Evolutionary conservation across 345 rosid genomes (phyloP).

Genomic region (Gossypioides kirkii): DNA sequence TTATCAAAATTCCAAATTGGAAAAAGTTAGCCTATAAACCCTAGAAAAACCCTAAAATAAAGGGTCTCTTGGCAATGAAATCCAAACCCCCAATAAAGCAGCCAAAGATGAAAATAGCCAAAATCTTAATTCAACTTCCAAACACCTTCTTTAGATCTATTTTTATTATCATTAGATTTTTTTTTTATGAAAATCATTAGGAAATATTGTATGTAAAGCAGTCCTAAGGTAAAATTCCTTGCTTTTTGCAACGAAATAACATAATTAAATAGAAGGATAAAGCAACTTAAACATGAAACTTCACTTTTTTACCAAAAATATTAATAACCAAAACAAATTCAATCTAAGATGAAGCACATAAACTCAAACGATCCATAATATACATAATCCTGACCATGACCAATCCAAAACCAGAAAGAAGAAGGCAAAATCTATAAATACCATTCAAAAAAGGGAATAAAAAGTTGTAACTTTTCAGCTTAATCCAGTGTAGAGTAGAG

Average conservation of each 20-base stretch:
- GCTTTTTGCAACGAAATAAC: background rate
- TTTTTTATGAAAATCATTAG: no score
- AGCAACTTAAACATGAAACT: background rate
- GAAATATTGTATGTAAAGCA: background rate
- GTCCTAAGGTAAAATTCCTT: background rate
- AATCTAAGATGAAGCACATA: background rate
- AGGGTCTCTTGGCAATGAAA: background rate
- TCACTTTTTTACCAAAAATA: background rate
- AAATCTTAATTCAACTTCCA: conserved; percentile 3
- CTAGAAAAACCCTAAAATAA: conserved; percentile 1
- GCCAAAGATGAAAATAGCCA: background rate
- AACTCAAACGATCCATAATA: background rate
- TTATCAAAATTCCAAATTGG: background rate
- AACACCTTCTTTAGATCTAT: background rate
- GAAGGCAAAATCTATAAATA: background rate
- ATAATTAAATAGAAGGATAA: background rate
- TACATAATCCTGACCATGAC: background rate
- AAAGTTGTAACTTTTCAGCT: no score
- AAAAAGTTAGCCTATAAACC: background rate
- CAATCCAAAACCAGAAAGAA: conserved; percentile 4
- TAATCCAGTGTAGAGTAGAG: no score
- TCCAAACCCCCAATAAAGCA: conserved; percentile 1
- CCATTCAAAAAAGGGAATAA: background rate
- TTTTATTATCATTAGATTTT: background rate
- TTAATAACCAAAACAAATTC: background rate